Evolutionary conservation across 371 early-diverging fungal genomes (phyloP), one percentile per base, ranked within the genome.

Genomic region (Mycotypha africana): DNA sequence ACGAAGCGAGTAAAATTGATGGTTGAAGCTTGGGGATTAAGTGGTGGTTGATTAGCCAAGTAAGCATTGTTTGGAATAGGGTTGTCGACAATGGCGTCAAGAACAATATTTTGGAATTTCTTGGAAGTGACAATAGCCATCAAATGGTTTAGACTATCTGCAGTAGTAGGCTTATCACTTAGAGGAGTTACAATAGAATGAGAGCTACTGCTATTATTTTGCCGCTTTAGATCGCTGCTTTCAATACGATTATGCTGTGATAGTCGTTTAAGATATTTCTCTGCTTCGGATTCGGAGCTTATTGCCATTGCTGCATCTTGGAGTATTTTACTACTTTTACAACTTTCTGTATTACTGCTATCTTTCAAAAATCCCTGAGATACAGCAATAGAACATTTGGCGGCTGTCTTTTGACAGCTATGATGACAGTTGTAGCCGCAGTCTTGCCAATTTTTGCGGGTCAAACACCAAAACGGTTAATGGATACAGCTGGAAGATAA

Each of bases 1-100:
- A 67, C 70, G 42, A 74, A 65, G 7, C 74, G 58, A 14, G 67
- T 59, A 38, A 70, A 74, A 19, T 65, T 74, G 22, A 57, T 60
- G 1, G 70, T 56, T 8, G 70, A 61, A 8, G 54, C 36, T 35
- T 74, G 70, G 1, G 74, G 63, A 51, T 64, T 62, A 1, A 72
- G 28, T 3, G 68, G 50, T 2, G 63, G 55, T 42, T 58, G 53
- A 30, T 56, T 53, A 22, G 62, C 61, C 4, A 63, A 44, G 48
- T 67, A 67, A 4, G 53, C 53, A 38, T 56, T 65, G 0, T 49
- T 52, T n/a, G 72, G 65, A 4, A 33, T 19, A 20, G 33, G 23
- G 20, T 53, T 38, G 6, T 49, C n/a, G n/a, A n/a, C n/a, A n/a
- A n/a, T n/a, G n/a, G n/a, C n/a, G n/a, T n/a, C n/a, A n/a, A n/a